These are phyloP conservation scores for Phialocephala subalpina DNA, from an alignment of 2,329 filamentous ascomycete genomes.

Conservation along the genomic window DNA sequence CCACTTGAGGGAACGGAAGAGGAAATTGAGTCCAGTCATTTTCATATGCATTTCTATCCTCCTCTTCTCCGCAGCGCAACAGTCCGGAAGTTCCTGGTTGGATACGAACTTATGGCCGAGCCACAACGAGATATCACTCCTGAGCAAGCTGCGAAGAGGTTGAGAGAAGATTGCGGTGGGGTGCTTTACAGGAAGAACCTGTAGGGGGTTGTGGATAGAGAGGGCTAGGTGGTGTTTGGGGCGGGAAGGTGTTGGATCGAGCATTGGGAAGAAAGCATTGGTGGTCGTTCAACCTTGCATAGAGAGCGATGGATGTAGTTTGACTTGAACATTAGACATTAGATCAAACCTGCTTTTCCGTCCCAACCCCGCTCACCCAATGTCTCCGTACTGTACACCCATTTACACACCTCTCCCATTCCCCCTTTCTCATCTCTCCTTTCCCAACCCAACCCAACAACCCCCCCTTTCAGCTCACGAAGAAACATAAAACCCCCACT, in stretches of 20 bases:
- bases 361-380: neutral
- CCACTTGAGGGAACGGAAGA: constrained; percentile 83
- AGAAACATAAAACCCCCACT: constrained; percentile 71
- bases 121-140: constrained; percentile 98
- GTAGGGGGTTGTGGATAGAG: constrained; percentile 14
- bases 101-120: constrained; percentile 95
- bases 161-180: constrained; percentile 76
- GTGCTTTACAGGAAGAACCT: constrained; percentile 78
- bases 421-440: neutral
- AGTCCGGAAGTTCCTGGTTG: constrained; percentile 94
- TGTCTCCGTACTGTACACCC: neutral
- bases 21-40: constrained; percentile 86
- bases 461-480: too few relatives aligned
- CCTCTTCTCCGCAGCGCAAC: constrained; percentile 91
- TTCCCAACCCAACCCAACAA: too few relatives aligned
- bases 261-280: neutral
- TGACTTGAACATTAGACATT: constrained; percentile 24
- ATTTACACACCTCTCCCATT: neutral
- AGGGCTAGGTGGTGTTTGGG: too few relatives aligned
- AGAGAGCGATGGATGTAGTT: constrained; percentile 1
- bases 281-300: constrained; percentile 1
- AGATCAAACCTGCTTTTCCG: constrained; percentile 10
- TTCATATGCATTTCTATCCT: constrained; percentile 98
- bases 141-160: constrained; percentile 85
- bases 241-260: too few relatives aligned